phyloP scores from a whole-genome alignment of 192 early-diverging fungal species.

The Kappamyces sp. region DNA sequence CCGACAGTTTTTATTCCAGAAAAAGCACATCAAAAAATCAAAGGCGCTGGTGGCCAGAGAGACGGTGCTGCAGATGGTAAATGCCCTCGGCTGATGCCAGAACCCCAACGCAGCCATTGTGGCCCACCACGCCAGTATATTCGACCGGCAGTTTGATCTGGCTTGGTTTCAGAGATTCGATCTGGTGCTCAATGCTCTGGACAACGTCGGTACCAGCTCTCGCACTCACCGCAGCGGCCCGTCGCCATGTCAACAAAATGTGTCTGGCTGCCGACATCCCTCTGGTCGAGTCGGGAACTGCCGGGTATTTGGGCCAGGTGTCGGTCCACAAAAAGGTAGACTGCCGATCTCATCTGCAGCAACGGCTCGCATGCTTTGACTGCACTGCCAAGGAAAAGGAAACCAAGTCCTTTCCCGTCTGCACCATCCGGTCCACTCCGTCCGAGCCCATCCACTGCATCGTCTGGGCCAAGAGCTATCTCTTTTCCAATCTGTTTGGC shows the following conservation, averaged over 20 bases:
- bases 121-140: conserved; percentile 83
- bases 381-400: conserved; percentile 81
- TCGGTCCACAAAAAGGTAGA: conserved; percentile 72
- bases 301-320: conserved; percentile 89
- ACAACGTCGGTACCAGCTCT: conserved; percentile 75
- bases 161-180: conserved; percentile 86
- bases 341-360: neutral
- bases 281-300: conserved; percentile 94
- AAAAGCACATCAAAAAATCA: conserved; percentile 82
- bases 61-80: conserved; percentile 66
- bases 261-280: conserved; percentile 86
- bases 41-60: conserved; percentile 85
- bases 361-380: conserved; percentile 69
- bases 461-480: conserved; percentile 97
- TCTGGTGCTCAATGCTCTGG: conserved; percentile 91
- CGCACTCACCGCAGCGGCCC: conserved; percentile 59
- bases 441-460: conserved; percentile 94
- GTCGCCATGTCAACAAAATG: conserved; percentile 92
- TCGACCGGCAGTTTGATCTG: conserved; percentile 73
- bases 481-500: conserved; percentile 85
- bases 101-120: conserved; percentile 74
- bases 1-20: conserved; percentile 98
- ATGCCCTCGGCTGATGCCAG: neutral
- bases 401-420: conserved; percentile 85
- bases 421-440: conserved; percentile 96